Percentiles rank a stretch among this genome's conserved stretches.
phyloP scores from a whole-genome alignment of 2,329 filamentous ascomycete species.

The Curvularia spicifera region DNA sequence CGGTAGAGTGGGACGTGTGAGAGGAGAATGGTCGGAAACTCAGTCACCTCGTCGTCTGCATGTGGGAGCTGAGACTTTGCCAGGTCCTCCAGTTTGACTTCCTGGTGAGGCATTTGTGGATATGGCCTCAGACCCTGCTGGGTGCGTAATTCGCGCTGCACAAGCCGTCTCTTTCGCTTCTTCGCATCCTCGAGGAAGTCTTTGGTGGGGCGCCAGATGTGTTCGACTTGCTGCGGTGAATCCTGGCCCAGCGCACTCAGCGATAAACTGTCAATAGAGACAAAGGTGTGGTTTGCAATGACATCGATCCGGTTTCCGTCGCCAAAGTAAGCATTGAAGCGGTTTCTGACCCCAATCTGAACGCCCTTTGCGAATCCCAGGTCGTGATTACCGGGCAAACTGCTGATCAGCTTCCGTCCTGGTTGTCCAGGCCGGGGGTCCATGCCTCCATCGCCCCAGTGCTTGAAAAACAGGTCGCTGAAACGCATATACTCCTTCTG shows the following conservation, averaged over 20 bases:
- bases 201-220: constrained; percentile 76
- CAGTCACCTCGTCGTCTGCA: constrained; percentile 55
- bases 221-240: constrained; percentile 58
- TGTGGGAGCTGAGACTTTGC: constrained; percentile 40
- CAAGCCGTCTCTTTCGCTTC: constrained; percentile 68
- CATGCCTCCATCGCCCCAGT: constrained; percentile 66
- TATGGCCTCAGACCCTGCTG: constrained; percentile 67
- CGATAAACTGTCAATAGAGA: constrained; percentile 88
- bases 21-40: constrained; percentile 86
- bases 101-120: constrained; percentile 63
- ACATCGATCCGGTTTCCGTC: constrained; percentile 90
- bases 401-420: constrained; percentile 79
- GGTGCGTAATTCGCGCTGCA: constrained; percentile 70
- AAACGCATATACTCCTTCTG: constrained; percentile 85
- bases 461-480: constrained; percentile 79
- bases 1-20: constrained; percentile 92
- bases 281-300: constrained; percentile 92
- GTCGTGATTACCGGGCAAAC: constrained; percentile 93
- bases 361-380: constrained; percentile 88
- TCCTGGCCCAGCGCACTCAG: constrained; percentile 73
- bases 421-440: constrained; percentile 65
- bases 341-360: constrained; percentile 76
- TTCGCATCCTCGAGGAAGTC: constrained; percentile 76
- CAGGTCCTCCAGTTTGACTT: constrained; percentile 63
- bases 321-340: constrained; percentile 89